Evolutionary conservation across 139 green algal genomes (phyloP).

Genomic region (Micromonas commoda): DNA sequence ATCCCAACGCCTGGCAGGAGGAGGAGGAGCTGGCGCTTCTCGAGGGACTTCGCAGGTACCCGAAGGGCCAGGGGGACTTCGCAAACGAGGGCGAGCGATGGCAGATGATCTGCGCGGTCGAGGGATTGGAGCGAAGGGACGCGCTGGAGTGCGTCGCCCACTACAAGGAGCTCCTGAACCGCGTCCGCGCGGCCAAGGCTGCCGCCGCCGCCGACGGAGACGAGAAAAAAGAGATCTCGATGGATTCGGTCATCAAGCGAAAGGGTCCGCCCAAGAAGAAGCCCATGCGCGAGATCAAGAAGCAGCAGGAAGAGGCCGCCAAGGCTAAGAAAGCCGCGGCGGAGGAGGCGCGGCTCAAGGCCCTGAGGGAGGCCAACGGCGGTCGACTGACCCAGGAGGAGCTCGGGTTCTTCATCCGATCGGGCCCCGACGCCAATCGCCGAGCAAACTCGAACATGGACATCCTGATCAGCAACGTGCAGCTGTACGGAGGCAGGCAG

Average conservation of each 20-base stretch:
- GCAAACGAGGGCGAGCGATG: not conserved
- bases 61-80: not conserved
- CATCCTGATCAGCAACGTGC: slow-evolving; percentile 32
- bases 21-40: slow-evolving; percentile 3
- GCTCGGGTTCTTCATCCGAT: slow-evolving; percentile 33
- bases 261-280: not conserved
- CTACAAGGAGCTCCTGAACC: not conserved
- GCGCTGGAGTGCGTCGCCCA: slow-evolving; percentile 11
- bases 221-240: not conserved
- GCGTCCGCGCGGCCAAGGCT: not conserved
- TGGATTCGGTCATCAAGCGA: not conserved
- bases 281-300: not conserved
- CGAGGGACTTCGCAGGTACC: not conserved
- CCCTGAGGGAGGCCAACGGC: slow-evolving; percentile 21
- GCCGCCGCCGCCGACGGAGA: not conserved
- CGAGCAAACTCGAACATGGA: slow-evolving; percentile 35
- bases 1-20: not conserved
- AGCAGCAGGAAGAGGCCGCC: slow-evolving; percentile 22
- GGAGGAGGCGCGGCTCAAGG: not conserved
- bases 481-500: slow-evolving; percentile 22
- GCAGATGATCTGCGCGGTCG: not conserved
- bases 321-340: slow-evolving; percentile 6
- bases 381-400: slow-evolving; percentile 15
- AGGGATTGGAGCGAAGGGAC: not conserved
- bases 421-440: slow-evolving; percentile 22